These are phyloP conservation scores for Naegleria gruberi DNA, from an alignment of 208 protist genomes.

Conservation along the genomic window DNA sequence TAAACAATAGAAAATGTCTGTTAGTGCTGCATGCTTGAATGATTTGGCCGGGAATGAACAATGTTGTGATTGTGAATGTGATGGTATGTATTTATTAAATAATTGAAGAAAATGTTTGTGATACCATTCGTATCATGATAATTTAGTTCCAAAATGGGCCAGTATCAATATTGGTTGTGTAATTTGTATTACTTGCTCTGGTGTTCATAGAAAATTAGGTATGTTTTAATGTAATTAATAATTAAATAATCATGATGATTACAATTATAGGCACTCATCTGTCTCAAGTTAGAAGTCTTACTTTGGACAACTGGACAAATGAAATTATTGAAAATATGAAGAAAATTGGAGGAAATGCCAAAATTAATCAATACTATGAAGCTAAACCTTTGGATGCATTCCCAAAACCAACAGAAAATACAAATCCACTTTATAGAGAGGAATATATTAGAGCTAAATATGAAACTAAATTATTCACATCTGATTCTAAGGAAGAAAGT, in stretches of 20 bases:
- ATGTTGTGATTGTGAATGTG: not conserved
- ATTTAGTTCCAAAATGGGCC: conserved; percentile 61
- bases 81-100: not conserved
- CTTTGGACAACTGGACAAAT: conserved; percentile 80
- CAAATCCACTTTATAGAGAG: not conserved
- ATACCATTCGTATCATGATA: no score
- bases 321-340: not conserved
- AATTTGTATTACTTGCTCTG: conserved; percentile 79
- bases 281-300: conserved; percentile 77
- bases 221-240: no score
- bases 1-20: no score
- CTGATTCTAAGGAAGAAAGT: not conserved
- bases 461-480: not conserved
- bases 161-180: conserved; percentile 77
- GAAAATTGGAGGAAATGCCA: not conserved
- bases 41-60: not conserved
- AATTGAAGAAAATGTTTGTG: not conserved
- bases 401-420: not conserved
- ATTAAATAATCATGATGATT: no score
- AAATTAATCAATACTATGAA: conserved; percentile 4
- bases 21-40: no score
- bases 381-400: not conserved
- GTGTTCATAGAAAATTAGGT: conserved; percentile 78
- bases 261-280: conserved; percentile 59
- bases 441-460: not conserved